phyloP scores from a whole-genome alignment of 768 basidiomycete genomes.

The Suillus subaureus region DNA sequence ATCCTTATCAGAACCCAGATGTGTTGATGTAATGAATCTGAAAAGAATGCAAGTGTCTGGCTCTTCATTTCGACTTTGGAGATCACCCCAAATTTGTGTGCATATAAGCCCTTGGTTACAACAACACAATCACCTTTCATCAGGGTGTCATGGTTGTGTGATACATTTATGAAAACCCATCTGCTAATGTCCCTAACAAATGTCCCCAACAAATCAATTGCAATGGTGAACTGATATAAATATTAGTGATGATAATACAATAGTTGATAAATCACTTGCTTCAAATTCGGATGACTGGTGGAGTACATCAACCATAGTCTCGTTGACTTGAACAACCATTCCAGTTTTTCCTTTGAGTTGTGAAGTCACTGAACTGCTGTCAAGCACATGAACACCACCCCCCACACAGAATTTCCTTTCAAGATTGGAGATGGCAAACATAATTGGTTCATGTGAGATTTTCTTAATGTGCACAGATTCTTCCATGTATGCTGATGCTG shows the following conservation, averaged over 20 bases:
- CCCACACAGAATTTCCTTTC: background rate
- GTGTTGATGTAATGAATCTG: background rate
- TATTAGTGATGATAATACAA: background rate
- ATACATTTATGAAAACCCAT: background rate
- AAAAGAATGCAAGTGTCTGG: background rate
- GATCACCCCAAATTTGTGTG: background rate
- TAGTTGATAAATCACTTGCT: background rate
- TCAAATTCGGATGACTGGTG: background rate
- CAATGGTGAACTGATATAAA: background rate
- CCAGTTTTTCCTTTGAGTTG: background rate
- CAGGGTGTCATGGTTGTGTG: background rate
- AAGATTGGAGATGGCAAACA: background rate
- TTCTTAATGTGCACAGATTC: background rate
- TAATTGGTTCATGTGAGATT: background rate
- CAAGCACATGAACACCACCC: background rate
- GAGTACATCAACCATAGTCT: background rate
- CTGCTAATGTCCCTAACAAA: background rate
- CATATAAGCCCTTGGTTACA: background rate
- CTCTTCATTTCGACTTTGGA: background rate
- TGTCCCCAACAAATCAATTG: background rate
- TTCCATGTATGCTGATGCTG: background rate
- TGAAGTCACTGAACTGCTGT: background rate
- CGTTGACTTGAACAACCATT: background rate
- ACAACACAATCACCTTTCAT: background rate
- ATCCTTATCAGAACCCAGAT: background rate